Percentiles rank a stretch among this genome's conserved stretches.
Evolutionary conservation across 139 green algal genomes (phyloP).

Genomic region (Astrephomene gubernaculifera): DNA sequence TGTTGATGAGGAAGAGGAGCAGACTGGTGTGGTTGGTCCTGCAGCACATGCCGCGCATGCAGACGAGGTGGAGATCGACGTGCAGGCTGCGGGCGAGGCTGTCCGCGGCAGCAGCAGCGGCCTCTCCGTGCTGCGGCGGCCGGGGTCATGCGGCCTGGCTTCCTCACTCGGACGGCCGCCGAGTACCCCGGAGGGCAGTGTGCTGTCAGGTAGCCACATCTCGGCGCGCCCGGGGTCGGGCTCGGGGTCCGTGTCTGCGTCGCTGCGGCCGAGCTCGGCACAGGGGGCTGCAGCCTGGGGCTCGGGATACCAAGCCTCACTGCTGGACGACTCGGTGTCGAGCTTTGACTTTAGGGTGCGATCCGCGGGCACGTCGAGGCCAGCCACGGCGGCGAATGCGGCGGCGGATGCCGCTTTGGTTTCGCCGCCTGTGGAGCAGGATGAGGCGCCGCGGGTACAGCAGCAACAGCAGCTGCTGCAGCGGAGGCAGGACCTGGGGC

Average conservation of each 20-base stretch:
- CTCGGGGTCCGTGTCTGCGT: background rate
- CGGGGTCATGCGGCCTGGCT: background rate
- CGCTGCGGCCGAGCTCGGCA: background rate
- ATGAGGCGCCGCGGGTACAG: background rate
- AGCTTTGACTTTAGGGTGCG: conserved; percentile 29
- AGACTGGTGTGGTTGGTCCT: no score
- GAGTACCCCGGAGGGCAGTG: conserved; percentile 21
- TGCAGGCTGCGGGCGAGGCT: background rate
- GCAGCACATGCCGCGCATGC: no score
- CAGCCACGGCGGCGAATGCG: background rate
- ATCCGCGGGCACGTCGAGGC: background rate
- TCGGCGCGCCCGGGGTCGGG: conserved; percentile 17
- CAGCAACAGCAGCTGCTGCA: background rate
- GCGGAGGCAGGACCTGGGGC: background rate
- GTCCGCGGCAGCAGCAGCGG: background rate
- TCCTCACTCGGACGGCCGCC: background rate
- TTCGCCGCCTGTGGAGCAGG: no score
- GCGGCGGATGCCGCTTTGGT: background rate
- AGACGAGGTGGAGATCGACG: background rate
- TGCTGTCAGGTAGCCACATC: conserved; percentile 36
- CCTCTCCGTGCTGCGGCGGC: background rate
- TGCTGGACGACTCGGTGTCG: conserved; percentile 18
- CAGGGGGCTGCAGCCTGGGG: background rate
- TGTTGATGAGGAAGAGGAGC: background rate
- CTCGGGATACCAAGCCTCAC: conserved; percentile 2